Evolutionary conservation across 805 yeast genomes (phyloP), one percentile per base, ranked within the genome.

Genomic region (Candida qinlingensis): DNA sequence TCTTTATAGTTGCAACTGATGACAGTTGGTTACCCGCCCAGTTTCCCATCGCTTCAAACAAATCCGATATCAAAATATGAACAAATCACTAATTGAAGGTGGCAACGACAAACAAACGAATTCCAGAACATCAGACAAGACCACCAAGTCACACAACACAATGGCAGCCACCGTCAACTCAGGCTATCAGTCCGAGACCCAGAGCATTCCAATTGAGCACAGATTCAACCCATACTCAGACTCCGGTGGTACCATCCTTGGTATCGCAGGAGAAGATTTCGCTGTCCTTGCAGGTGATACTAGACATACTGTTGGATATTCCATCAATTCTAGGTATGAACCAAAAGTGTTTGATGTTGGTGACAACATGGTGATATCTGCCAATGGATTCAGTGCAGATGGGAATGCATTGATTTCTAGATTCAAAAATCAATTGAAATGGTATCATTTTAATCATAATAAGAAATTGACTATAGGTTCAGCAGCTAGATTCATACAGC

Each of bases 221-320:
- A 77, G 85, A 66, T 90, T 90, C 72, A 89, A 90, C 64, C 97
- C 97, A 37, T 90, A 90, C 72, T 73, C 92, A 31, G 96, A 91
- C 68, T 89, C 91, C 61, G 99, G 99, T 60, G 99, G 99, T 62
- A 92, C 98, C 7, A 91, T 92, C 47, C 72, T 94, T 57, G 99
- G 98, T 46, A 94, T 94, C 68, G 97, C 99, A 1, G 99, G 99
- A 44, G 87, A 89, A 66, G 97, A 94, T 68, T 94, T 90, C 62
- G 97, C 96, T 19, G 94, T 94, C 35, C 75, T 94, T 52, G 99
- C 99, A 1, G 98, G 98, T 41, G 99, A 94, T 67, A 94, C 99
- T n/a, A 85, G 99, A 74, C 95, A 87, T 62, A 88, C 96, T 5
- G 83, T 86, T 19, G 99, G 97, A 26, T 94, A 90, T 70, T 83